Base-by-base conservation (phyloP, 805 yeast genomes). In the Myxozyma melibiosi region DNA sequence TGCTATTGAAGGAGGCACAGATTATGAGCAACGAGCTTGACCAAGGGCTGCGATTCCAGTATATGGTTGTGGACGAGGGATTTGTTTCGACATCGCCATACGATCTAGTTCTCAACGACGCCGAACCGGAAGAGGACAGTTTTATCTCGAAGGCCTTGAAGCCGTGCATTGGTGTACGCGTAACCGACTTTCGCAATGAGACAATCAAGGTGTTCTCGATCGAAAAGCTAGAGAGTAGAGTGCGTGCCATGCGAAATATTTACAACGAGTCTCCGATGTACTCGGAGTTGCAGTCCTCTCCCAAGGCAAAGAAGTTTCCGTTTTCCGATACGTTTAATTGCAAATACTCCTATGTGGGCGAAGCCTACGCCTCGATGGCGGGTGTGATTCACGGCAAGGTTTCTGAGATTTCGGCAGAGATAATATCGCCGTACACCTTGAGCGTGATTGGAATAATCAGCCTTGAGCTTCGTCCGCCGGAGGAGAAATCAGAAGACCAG, bases 1-100 rank as follows among this genome's bases (percentile, higher is more conserved):
- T 49, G 20, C 51, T 59, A 8, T 53, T 61, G 33, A 58, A 54
- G 45, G 59, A 61, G 63, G 52, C 76, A 71, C 55, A 74, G 70
- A 67, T 73, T 65, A 49, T 76, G 76, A 45, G 71, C 61, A 51
- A 71, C 60, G 58, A 65, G 57, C 58, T 70, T 65, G 67, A 72
- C 68, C 46, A 66, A 55, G 49, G 69, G 64, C 51, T 59, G 48
- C 53, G 75, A 73, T 67, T 70, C 68, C 41, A 61, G 38, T 61
- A 48, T 27, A 54, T 59, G 16, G 25, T 61, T 28, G 54, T 61
- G 3, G 64, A 58, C 37, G 57, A 56, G n/a, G 56, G 34, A 4
- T 51, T 8, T 31, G 51, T 30, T 20, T 5, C 51, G 8, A 44
- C 58, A 11, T 57, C 62, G 9, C 53, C 64, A n/a, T 61, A 61